These are phyloP conservation scores for Ehretia macrophylla DNA, from an alignment of 257 asterid genomes.

Conservation along the genomic window DNA sequence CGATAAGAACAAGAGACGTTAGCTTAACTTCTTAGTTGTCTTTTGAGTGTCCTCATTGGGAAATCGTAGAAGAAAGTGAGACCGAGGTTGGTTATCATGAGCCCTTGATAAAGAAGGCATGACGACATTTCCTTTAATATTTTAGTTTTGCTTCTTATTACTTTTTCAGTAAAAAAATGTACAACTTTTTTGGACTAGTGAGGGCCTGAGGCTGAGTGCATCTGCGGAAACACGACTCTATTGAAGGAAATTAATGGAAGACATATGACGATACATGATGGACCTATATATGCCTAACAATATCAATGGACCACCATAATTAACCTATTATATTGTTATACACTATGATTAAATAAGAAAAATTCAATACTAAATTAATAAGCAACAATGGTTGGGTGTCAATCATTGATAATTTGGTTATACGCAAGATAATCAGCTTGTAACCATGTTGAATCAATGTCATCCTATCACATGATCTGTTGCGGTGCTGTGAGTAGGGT, in stretches of 20 bases:
- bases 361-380: too few species aligned
- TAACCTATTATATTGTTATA: neutral
- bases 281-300: neutral
- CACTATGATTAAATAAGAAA: neutral
- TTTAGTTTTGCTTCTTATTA: too few species aligned
- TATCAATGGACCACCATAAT: neutral
- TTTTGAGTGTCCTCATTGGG: slow-evolving; percentile 29
- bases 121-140: slow-evolving; percentile 7
- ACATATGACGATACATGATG: too few species aligned
- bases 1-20: slow-evolving; percentile 33
- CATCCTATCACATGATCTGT: too few species aligned
- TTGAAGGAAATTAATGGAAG: too few species aligned
- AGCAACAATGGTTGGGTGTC: neutral
- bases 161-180: too few species aligned
- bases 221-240: too few species aligned
- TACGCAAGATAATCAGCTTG: neutral
- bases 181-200: too few species aligned
- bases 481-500: too few species aligned
- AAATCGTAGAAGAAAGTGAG: slow-evolving; percentile 51
- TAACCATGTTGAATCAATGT: neutral
- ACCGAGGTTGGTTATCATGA: slow-evolving; percentile 21
- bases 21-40: slow-evolving; percentile 53
- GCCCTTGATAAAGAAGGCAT: slow-evolving; percentile 21
- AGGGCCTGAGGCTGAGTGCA: too few species aligned
- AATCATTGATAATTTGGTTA: neutral